These are phyloP conservation scores for Beauveria scarabaeidicola DNA, from an alignment of 2,329 filamentous ascomycete species.

Conservation along the genomic window DNA sequence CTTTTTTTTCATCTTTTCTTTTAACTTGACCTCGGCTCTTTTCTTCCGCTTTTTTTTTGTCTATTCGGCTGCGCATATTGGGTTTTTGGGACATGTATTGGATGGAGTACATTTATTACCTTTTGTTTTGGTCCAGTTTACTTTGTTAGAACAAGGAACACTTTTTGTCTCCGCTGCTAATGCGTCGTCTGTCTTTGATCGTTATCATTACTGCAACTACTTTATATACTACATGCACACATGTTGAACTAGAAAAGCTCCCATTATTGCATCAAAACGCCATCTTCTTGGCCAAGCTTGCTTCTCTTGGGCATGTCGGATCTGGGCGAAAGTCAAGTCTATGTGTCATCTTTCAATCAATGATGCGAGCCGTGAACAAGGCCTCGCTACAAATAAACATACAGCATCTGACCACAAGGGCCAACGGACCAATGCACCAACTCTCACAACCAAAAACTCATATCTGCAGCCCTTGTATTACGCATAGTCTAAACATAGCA, in stretches of 20 bases:
- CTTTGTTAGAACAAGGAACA: constrained; percentile 20
- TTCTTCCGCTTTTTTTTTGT: constrained; percentile 17
- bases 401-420: too few relatives aligned
- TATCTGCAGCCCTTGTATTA: too few relatives aligned
- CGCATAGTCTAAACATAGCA: too few relatives aligned
- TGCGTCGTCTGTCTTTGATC: neutral
- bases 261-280: neutral
- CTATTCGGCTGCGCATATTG: constrained; percentile 2
- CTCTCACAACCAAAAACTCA: too few relatives aligned
- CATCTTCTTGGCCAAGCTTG: too few relatives aligned
- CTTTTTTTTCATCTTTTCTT: constrained; percentile 10
- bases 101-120: constrained; percentile 30
- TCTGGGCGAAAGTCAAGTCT: too few relatives aligned
- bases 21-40: neutral
- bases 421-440: too few relatives aligned
- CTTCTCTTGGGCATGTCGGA: too few relatives aligned
- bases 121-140: neutral
- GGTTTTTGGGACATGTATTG: constrained; percentile 29
- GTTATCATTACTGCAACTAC: neutral
- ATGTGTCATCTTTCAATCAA: too few relatives aligned
- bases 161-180: neutral
- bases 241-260: too few relatives aligned
- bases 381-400: too few relatives aligned
- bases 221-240: constrained; percentile 5
- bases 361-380: too few relatives aligned